Base-by-base conservation (phyloP, 345 rosid genomes). In the Gossypium herbaceum region DNA sequence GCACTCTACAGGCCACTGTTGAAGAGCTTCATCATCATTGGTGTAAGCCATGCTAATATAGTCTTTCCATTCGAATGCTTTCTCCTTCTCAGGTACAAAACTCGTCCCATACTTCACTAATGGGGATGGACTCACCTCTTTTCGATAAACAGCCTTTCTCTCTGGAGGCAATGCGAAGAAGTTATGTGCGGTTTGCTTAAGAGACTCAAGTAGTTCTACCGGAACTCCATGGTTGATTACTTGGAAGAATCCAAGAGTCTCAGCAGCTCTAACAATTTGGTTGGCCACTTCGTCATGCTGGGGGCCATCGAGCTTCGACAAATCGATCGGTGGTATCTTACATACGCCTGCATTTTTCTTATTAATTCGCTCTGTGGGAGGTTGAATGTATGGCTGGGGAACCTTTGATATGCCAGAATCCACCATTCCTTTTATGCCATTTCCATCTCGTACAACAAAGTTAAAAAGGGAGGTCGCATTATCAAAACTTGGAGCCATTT, bases 1-100 rank as follows among this genome's bases (percentile, higher is more conserved):
- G 88, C 88, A 88, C 50, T 76, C 82, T 11, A 68, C 55, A 25
- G 90, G 90, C 90, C 89, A 88, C 22, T 84, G 76, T 57, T 84
- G 80, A 76, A 84, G 82, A 45, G 89, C 92, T 44, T 85, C 92
- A 39, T 16, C 74, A 76, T 88, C 89, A 48, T 69, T 80, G 64
- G 88, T 88, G 58, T 88, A 88, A 2, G 50, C 73, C 87, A 86
- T 83, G 76, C 85, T 86, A 72, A 88, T 69, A 47, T 88, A 88
- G 68, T 86, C 92, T 61, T 88, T 88, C 90, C 89, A 88, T 75
- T 88, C 90, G 76, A 88, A 75, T 2, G 88, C 89, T 67, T 75
- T 81, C 81, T 88, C 89, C 22, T 20, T 20, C 22, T 20, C 22
- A 20, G 22, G 90, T 47, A 79, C 85, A 47, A 88, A 86, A 71